phyloP scores from a whole-genome alignment of 345 rosid species.

The Linum usitatissimum region DNA sequence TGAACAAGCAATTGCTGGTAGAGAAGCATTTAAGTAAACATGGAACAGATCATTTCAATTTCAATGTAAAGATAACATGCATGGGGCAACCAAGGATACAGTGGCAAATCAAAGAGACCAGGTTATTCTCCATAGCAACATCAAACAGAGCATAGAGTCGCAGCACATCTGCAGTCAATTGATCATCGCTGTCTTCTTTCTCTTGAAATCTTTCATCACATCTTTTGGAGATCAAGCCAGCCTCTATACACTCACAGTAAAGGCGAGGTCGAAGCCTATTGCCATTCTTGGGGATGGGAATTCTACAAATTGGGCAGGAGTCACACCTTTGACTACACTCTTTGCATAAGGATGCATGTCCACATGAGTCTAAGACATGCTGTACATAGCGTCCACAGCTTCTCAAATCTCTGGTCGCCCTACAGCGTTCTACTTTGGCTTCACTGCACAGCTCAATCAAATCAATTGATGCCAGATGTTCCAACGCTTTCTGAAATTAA shows the following conservation, averaged over 20 bases:
- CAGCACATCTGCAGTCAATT: conserved; percentile 54
- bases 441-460: conserved; percentile 66
- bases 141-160: conserved; percentile 86
- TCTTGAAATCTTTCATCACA: conserved; percentile 51
- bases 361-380: conserved; percentile 55
- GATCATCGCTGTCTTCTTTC: conserved; percentile 46
- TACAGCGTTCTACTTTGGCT: conserved; percentile 75
- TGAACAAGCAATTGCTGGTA: no score
- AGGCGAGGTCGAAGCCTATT: conserved; percentile 52
- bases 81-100: conserved; percentile 54
- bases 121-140: conserved; percentile 75
- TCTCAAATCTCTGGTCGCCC: conserved; percentile 90
- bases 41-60: not conserved
- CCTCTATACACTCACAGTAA: conserved; percentile 65
- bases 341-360: conserved; percentile 83
- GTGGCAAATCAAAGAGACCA: conserved; percentile 74
- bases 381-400: conserved; percentile 76
- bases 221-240: conserved; percentile 58
- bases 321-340: conserved; percentile 83
- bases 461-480: conserved; percentile 62
- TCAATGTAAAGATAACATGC: not conserved
- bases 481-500: conserved; percentile 69
- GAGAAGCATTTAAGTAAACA: not conserved
- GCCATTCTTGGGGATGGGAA: conserved; percentile 32
- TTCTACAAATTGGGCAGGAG: conserved; percentile 81